Evolutionary conservation across 768 basidiomycete species (phyloP).

Genomic region (Tulasnella sp.): DNA sequence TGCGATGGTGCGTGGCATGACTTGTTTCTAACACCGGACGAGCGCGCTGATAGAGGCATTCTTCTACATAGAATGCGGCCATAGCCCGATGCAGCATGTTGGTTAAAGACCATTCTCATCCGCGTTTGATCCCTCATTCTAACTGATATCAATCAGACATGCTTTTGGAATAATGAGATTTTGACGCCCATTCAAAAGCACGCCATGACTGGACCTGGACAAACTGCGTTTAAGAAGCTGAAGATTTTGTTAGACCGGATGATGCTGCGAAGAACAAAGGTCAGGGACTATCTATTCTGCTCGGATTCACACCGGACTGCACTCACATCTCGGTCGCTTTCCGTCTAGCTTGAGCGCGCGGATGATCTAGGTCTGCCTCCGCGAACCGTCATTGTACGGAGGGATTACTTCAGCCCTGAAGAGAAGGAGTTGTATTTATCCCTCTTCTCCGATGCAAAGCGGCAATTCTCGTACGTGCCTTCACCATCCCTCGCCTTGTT

Average conservation of each 20-base stretch:
- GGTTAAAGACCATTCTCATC: constrained; percentile 33
- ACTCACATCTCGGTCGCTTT: constrained; percentile 10
- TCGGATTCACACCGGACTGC: not conserved
- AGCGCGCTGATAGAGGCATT: constrained; percentile 10
- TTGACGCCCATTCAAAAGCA: constrained; percentile 91
- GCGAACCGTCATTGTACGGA: constrained; percentile 78
- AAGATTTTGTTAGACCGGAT: constrained; percentile 83
- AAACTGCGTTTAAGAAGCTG: constrained; percentile 85
- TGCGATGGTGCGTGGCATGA: constrained; percentile 67
- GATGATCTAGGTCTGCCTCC: constrained; percentile 96
- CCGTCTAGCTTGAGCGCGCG: constrained; percentile 76
- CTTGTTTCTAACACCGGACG: not conserved
- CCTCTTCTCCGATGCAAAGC: constrained; percentile 86
- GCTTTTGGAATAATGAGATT: constrained; percentile 97
- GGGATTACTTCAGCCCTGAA: constrained; percentile 92
- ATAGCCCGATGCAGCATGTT: constrained; percentile 78
- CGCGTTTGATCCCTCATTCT: not conserved
- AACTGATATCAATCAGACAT: constrained; percentile 52
- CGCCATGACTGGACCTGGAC: constrained; percentile 77
- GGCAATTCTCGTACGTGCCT: constrained; percentile 60
- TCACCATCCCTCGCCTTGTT: not conserved
- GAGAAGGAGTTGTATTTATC: constrained; percentile 94
- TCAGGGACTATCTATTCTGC: constrained; percentile 33
- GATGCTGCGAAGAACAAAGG: constrained; percentile 93
- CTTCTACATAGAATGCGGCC: constrained; percentile 60